phyloP scores from a whole-genome alignment of 78 protist genomes.

The Dictyostelium purpureum region DNA sequence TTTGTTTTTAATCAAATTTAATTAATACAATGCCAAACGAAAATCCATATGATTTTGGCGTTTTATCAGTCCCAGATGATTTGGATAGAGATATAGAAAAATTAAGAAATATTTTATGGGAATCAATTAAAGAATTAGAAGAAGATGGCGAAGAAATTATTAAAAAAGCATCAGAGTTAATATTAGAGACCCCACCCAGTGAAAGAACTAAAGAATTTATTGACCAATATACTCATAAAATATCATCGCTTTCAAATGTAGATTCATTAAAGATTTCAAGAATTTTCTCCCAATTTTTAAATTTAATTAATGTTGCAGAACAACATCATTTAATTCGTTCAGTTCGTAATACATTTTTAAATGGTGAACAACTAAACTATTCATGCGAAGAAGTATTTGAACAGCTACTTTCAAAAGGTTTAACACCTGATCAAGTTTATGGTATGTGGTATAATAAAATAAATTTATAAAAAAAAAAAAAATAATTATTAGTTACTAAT shows the following conservation, averaged over 20 bases:
- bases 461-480: background rate
- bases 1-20: too few species aligned
- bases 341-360: slow-evolving; percentile 11
- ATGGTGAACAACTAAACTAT: slow-evolving; percentile 20
- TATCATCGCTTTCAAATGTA: background rate
- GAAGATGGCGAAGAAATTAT: slow-evolving; percentile 36
- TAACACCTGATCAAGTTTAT: slow-evolving; percentile 5
- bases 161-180: background rate
- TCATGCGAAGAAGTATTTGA: slow-evolving; percentile 51
- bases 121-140: slow-evolving; percentile 39
- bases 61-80: slow-evolving; percentile 5
- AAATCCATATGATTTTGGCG: slow-evolving; percentile 61
- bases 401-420: background rate
- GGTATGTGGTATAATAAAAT: slow-evolving; percentile 22
- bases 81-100: slow-evolving; percentile 52
- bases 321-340: slow-evolving; percentile 67
- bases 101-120: slow-evolving; percentile 8
- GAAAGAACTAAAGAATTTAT: slow-evolving; percentile 32
- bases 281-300: slow-evolving; percentile 38
- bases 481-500: background rate
- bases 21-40: background rate
- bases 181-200: slow-evolving; percentile 11
- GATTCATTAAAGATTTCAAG: slow-evolving; percentile 60
- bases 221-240: background rate
- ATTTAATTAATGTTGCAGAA: slow-evolving; percentile 73